Base-by-base conservation (phyloP, 2,329 filamentous ascomycete species). In the Karstenula rhodostoma region DNA sequence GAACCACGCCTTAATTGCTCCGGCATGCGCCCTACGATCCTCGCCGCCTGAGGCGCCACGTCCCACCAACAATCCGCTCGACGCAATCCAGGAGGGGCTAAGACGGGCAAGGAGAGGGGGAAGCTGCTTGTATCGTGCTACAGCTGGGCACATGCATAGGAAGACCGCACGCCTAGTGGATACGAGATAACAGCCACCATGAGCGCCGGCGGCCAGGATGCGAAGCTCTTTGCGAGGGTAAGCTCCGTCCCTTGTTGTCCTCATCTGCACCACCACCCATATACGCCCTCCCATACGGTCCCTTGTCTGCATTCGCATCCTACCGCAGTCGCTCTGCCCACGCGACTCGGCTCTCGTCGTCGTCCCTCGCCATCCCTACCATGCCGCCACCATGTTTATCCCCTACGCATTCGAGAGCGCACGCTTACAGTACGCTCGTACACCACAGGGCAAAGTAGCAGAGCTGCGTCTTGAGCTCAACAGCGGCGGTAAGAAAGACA, bases 221-320 rank as follows among this genome's bases (percentile, higher is more conserved):
- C 95, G 83, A 98, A 97, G 88, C 90, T 99, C 83, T 99, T 99
- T 85, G 94, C 95, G 80, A 89, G 95, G 85, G 95, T 99, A 90
- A 73, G 88, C 88, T 63, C 57, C 47, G 50, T 55, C 61, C 50
- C 40, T 59, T 59, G 42, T 48, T 37, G 55, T 56, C 54, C 51
- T 57, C 51, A 49, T 42, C 42, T 32, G 49, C 42, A 55, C 44
- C 40, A 50, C 67, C 61, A 29, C 46, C 17, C 43, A 23, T 63
- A 32, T 63, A 54, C 53, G 57, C 59, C 56, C 29, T 55, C 58
- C 56, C 54, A 44, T 57, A 48, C 46, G 49, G 51, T 55, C 58
- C 60, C 25, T 48, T 32, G n/a, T 23, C 13, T 51, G 19, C 29
- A 8, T 51, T 40, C 37, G 37, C 25, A 19, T 43, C 10, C 29